Base-by-base conservation (phyloP, 169 alveolate genomes). In the Plasmodium vinckei region DNA sequence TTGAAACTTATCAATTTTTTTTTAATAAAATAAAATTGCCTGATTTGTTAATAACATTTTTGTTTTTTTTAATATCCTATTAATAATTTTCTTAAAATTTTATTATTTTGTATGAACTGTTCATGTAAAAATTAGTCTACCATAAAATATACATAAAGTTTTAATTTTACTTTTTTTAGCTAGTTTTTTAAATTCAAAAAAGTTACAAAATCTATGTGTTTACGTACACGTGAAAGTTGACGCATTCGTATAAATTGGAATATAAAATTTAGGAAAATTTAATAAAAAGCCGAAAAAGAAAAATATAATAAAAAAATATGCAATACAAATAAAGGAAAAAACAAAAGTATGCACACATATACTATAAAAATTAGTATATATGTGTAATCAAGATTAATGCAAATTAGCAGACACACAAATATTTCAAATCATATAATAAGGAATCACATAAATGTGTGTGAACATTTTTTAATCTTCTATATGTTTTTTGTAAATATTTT, bases 401-500 rank as follows among this genome's bases (percentile, higher is more conserved):
- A 33, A 33, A 33, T 33, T 33, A 33, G 0, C 42, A 33, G 42
- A 33, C 42, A 33, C 6, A 33, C 7, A 33, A 33, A 3, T 3
- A 33, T 33, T 0, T 33, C 42, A 33, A 33, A 33, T 33, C 42
- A 33, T 33, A 33, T 33, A 33, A 33, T 3, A 4, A 33, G 42
- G 5, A 33, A 33, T 33, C 42, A 33, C 42, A 33, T 33, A 5
- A 33, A 0, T 33, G 42, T 33, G 42, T 33, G 5, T 4, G 3
- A 5, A 33, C 25, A 33, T 33, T 54, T 33, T 59, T 69, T 77
- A 77, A 25, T 47, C 75, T 68, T 77, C 89, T 56, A 77, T 53
- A 23, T 77, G 63, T 46, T 63, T 77, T 65, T 65, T 77, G 89
- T 77, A 77, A 33, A 77, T 77, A 64, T 64, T 77, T 65, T 65